Evolutionary conservation across 2,329 filamentous ascomycete genomes (phyloP).

Genomic region (Aspergillus oerlinghausenensis): DNA sequence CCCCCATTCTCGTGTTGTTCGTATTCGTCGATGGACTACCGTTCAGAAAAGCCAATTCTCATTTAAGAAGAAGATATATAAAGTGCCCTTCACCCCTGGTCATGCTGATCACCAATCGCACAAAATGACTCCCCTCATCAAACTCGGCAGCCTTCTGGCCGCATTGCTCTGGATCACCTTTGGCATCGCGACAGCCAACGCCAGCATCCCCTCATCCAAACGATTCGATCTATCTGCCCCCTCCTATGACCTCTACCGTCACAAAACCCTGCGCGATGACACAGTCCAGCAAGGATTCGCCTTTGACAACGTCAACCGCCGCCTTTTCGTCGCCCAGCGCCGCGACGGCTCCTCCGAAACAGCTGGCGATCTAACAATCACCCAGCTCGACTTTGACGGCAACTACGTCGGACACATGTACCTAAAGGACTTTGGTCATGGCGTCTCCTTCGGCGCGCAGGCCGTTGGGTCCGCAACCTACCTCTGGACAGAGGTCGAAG

Average conservation of each 20-base stretch:
- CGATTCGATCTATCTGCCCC: constrained; percentile 13
- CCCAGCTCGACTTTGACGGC: constrained; percentile 18
- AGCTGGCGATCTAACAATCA: constrained; percentile 17
- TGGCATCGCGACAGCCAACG: not conserved
- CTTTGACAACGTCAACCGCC: constrained; percentile 21
- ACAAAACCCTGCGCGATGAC: constrained; percentile 11
- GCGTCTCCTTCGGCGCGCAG: constrained; percentile 16
- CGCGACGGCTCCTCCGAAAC: constrained; percentile 10
- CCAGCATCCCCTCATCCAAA: constrained; percentile 2
- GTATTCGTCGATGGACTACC: no score
- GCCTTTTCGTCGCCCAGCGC: constrained; percentile 18
- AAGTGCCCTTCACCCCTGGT: not conserved
- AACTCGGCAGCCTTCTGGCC: not conserved
- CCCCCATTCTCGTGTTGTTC: not conserved
- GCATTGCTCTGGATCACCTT: not conserved
- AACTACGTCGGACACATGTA: constrained; percentile 19
- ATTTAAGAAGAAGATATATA: not conserved
- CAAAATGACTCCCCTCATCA: not conserved
- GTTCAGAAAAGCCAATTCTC: no score
- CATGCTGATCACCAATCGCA: not conserved
- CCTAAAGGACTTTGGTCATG: constrained; percentile 17
- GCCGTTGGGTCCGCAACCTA: constrained; percentile 13
- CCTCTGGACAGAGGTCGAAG: constrained; percentile 19
- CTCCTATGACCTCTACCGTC: constrained; percentile 14
- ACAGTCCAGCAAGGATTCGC: constrained; percentile 20